Conservation (phyloP, 108 stramenopile genomes). For the Pseudonitzschia pungens region DNA sequence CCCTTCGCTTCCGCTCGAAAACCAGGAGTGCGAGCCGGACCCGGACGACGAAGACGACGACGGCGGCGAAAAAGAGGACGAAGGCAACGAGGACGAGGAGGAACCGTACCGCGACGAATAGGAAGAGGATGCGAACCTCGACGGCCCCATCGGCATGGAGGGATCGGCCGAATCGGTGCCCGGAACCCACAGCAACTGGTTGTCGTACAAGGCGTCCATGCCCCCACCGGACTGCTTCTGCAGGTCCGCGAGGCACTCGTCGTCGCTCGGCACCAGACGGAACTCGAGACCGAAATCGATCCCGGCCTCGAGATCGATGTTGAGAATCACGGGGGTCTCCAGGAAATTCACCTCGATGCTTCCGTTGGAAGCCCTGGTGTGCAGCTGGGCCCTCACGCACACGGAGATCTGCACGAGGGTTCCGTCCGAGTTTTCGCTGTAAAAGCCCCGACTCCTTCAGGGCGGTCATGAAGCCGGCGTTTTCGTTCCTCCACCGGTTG, state of each 20-base stretch:
- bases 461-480: not conserved
- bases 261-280: not conserved
- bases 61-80: not conserved
- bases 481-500: not conserved
- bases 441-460: not conserved
- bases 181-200: not conserved
- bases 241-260: not conserved
- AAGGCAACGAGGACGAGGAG: not conserved
- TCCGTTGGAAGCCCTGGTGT: not conserved
- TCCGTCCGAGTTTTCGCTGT: slow-evolving; percentile 6
- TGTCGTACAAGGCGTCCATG: not conserved
- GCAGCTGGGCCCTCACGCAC: not conserved
- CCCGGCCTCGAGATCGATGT: slow-evolving; percentile 5
- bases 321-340: slow-evolving; percentile 12
- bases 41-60: too few relatives aligned
- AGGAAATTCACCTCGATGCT: slow-evolving; percentile 5
- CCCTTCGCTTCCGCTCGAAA: too few relatives aligned
- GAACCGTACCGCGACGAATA: not conserved
- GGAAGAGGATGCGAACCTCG: not conserved
- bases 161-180: not conserved
- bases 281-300: not conserved
- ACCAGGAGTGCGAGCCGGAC: too few relatives aligned
- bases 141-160: slow-evolving; percentile 3
- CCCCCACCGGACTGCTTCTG: not conserved
- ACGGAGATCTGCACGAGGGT: slow-evolving; percentile 9